Percentiles rank a stretch among this genome's conserved stretches.
Evolutionary conservation across 345 rosid species (phyloP).

Genomic region (Populus simonii): DNA sequence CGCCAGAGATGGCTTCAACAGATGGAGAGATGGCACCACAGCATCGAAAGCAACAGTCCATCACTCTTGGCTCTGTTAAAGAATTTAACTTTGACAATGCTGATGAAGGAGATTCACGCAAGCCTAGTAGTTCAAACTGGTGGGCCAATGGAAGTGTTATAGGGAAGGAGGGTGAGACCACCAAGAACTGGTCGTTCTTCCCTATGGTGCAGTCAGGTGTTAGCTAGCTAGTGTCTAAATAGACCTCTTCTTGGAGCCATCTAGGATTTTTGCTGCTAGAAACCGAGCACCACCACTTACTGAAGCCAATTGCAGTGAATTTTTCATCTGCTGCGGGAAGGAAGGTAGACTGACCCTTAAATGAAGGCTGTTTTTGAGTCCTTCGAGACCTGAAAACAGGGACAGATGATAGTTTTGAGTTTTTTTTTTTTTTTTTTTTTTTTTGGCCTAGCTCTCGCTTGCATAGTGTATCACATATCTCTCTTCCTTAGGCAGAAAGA

Average conservation of each 20-base stretch:
- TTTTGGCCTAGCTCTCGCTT: background rate
- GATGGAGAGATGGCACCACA: slow-evolving; percentile 23
- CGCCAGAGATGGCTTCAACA: slow-evolving; percentile 32
- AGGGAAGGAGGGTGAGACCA: slow-evolving; percentile 39
- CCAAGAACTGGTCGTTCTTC: slow-evolving; percentile 77
- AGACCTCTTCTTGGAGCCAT: slow-evolving; percentile 8
- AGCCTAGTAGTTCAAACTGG: slow-evolving; percentile 41
- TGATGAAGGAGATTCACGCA: slow-evolving; percentile 47
- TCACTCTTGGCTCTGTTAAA: slow-evolving; percentile 53
- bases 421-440: background rate
- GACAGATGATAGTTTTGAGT: slow-evolving; percentile 8
- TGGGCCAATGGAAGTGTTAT: slow-evolving; percentile 50
- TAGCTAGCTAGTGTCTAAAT: slow-evolving; percentile 35
- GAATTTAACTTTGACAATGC: slow-evolving; percentile 67
- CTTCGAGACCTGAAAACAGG: slow-evolving; percentile 37
- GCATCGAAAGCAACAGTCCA: slow-evolving; percentile 44
- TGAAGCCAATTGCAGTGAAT: slow-evolving; percentile 8
- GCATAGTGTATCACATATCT: slow-evolving; percentile 14
- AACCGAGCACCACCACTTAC: background rate
- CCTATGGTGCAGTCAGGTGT: slow-evolving; percentile 68
- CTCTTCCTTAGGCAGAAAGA: slow-evolving; percentile 16
- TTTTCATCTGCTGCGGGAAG: slow-evolving; percentile 7
- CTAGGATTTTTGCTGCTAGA: slow-evolving; percentile 9
- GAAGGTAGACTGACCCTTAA: slow-evolving; percentile 9
- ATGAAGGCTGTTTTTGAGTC: slow-evolving; percentile 49